A percentile compares a stretch with the other conserved stretches of the same genome.
phyloP scores from a whole-genome alignment of 2,329 filamentous ascomycete species.

The Onygenales sp. region DNA sequence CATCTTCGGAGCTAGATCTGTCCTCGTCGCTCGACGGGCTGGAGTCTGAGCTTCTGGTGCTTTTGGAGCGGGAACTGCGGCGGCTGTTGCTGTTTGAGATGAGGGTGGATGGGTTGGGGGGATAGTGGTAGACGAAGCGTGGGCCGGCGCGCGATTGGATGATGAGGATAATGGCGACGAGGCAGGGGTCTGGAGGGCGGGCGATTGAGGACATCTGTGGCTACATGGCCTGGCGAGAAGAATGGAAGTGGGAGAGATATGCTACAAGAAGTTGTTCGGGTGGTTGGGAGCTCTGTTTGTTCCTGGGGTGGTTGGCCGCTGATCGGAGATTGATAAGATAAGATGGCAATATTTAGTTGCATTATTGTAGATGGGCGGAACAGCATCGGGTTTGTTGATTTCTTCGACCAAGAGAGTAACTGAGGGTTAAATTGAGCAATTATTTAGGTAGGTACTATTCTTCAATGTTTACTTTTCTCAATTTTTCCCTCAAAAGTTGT shows the following conservation, averaged over 20 bases:
- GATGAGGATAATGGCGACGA: slow-evolving; percentile 64
- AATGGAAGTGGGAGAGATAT: neutral
- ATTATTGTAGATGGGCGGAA: too few relatives aligned
- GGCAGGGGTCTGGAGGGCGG: slow-evolving; percentile 44
- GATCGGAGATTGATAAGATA: too few relatives aligned
- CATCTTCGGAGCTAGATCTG: slow-evolving; percentile 30
- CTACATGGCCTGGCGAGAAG: slow-evolving; percentile 4
- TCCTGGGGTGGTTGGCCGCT: too few relatives aligned
- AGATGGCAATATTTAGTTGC: too few relatives aligned
- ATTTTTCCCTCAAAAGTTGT: too few relatives aligned
- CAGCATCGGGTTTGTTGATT: too few relatives aligned
- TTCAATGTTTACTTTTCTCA: too few relatives aligned
- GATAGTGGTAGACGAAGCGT: slow-evolving; percentile 79
- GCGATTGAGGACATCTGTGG: slow-evolving; percentile 36
- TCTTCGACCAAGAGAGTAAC: too few relatives aligned
- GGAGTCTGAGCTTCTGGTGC: slow-evolving; percentile 26
- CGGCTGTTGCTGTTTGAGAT: slow-evolving; percentile 13
- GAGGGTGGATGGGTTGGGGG: slow-evolving; percentile 41
- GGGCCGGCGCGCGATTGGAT: slow-evolving; percentile 70
- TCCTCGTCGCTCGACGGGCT: slow-evolving; percentile 29
- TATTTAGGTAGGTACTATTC: too few relatives aligned
- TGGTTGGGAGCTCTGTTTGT: too few relatives aligned
- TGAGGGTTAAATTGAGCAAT: too few relatives aligned
- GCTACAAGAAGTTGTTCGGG: too few relatives aligned
- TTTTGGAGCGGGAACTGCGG: slow-evolving; percentile 24